Evolutionary conservation across 2,329 filamentous ascomycete genomes (phyloP).

Genomic region (Cryphonectria japonica): DNA sequence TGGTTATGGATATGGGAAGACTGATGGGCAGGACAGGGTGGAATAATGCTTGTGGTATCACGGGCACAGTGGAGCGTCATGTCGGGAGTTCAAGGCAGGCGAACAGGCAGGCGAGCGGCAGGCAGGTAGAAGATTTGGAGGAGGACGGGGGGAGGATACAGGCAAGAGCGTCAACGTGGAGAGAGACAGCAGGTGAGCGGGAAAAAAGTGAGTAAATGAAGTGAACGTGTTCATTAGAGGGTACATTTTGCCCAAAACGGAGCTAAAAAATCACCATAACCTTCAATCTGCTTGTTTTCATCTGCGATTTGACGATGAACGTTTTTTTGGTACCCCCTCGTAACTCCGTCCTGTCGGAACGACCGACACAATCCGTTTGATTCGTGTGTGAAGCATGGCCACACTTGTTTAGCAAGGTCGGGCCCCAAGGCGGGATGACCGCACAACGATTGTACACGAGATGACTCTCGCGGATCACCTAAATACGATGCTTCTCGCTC

Average conservation of each 20-base stretch:
- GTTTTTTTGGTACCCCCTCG: constrained; percentile 22
- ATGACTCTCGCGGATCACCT: constrained; percentile 28
- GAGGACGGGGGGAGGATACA: not conserved
- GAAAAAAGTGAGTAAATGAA: constrained; percentile 23
- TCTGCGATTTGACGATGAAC: constrained; percentile 10
- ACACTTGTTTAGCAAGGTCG: constrained; percentile 22
- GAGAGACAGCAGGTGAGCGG: constrained; percentile 13
- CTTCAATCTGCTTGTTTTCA: constrained; percentile 18
- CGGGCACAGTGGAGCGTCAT: constrained; percentile 8
- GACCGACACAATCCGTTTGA: constrained; percentile 17
- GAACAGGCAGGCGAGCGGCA: constrained; percentile 11
- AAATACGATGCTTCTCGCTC: constrained; percentile 77
- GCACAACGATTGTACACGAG: not conserved
- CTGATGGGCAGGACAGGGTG: not conserved
- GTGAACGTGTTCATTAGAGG: constrained; percentile 30
- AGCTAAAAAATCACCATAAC: constrained; percentile 24
- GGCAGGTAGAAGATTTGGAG: constrained; percentile 1
- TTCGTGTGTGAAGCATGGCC: constrained; percentile 25
- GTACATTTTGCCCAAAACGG: constrained; percentile 15
- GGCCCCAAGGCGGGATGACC: not conserved
- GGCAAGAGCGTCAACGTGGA: constrained; percentile 10
- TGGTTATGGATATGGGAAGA: not conserved
- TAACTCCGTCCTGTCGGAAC: constrained; percentile 26
- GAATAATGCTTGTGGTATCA: not conserved
- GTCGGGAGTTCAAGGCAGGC: constrained; percentile 7